Base-by-base conservation (phyloP, 306 rosid genomes). In the Dicorynia guianensis region DNA sequence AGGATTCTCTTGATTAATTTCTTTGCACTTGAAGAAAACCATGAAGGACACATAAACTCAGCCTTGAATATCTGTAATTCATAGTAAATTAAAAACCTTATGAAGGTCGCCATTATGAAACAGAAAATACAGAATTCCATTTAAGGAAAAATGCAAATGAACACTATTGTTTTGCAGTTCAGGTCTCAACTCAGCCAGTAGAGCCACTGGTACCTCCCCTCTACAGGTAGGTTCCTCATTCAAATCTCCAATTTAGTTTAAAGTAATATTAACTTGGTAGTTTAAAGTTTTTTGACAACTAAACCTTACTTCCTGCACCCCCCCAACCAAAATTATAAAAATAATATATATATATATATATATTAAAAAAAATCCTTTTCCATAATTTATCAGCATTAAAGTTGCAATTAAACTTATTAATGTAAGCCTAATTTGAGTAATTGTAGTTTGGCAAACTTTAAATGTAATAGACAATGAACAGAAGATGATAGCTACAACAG, bases 1-100 rank as follows among this genome's bases (percentile, higher is more conserved):
- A 95, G 90, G 77, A 95, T 92, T 85, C 92, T 85, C 74, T 86
- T 87, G 66, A 95, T 92, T 80, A 95, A 80, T 74, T 90, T 92
- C 86, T 92, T 95, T 65, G 88, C 96, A 82, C 92, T 82, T 33
- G 98, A 33, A 76, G 98, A 95, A 89, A 92, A 95, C 98, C 98
- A 95, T 43, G 97, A 87, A 36, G 98, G 98, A 73, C 87, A 84
- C 0, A 84, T 77, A 79, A 90, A 95, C 4, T 95, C 96, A 12
- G 98, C 98, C 87, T 92, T 95, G 84, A 80, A 86, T 85, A 95
- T 95, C 98, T 95, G 91, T 48, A 80, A 58, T 25, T 12, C 40
- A 48, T 11, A 8, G 49, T 15, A 80, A 59, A 54, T 30, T 64
- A 75, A 13, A 67, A 46, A 55, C 43, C 74, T 59, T 44, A 40